A percentile compares a stretch with the other conserved stretches of the same genome.
Conservation (phyloP, 176 grass and related monocot genomes). For the Avena eriantha region DNA sequence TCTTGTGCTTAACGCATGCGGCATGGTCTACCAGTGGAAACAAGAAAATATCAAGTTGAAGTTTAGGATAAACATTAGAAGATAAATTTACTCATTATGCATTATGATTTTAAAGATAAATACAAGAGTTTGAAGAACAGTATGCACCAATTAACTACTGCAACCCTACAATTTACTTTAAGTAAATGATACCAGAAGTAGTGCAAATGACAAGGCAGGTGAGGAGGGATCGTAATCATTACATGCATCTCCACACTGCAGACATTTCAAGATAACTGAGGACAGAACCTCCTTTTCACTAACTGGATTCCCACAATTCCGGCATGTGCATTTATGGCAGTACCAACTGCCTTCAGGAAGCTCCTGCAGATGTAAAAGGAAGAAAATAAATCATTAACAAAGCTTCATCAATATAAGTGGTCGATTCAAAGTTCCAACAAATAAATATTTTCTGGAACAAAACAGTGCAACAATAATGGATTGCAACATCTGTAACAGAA, state of each 20-base stretch:
- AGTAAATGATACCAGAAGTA: slow-evolving; percentile 6
- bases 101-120: slow-evolving; percentile 10
- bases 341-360: slow-evolving; percentile 89
- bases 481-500: not conserved
- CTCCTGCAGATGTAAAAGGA: slow-evolving; percentile 55
- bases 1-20: slow-evolving; percentile 51
- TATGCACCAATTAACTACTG: not conserved
- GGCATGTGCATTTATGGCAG: slow-evolving; percentile 81
- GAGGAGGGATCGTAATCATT: slow-evolving; percentile 34
- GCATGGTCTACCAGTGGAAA: slow-evolving; percentile 67
- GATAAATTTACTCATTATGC: slow-evolving; percentile 20
- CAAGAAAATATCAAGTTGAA: slow-evolving; percentile 34
- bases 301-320: slow-evolving; percentile 58
- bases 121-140: not conserved
- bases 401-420: slow-evolving; percentile 19
- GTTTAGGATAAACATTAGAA: slow-evolving; percentile 17
- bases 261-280: slow-evolving; percentile 61
- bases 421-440: not conserved
- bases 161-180: not conserved
- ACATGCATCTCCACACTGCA: slow-evolving; percentile 77
- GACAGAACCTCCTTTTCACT: slow-evolving; percentile 54
- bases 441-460: slow-evolving; percentile 28
- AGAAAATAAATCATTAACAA: slow-evolving; percentile 24
- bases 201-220: slow-evolving; percentile 5
- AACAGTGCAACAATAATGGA: slow-evolving; percentile 34